These are phyloP conservation scores for Piromyces finnis DNA, from an alignment of 192 early-diverging fungal species.

Conservation along the genomic window DNA sequence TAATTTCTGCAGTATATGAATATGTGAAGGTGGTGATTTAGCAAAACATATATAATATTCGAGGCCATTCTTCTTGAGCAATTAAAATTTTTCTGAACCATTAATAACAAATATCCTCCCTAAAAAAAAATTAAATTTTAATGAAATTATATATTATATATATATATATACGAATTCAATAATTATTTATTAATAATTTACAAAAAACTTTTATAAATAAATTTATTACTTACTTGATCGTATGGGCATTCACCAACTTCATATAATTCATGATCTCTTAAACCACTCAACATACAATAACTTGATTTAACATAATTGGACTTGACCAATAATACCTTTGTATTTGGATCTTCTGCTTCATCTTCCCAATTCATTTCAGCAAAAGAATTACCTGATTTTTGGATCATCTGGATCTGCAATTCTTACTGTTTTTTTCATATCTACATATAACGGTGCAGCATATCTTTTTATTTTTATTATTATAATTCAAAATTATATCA, in stretches of 20 bases:
- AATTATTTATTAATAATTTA: too few species aligned
- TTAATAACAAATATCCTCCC: conserved; percentile 99
- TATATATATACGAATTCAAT: too few species aligned
- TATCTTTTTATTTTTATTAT: conserved; percentile 18
- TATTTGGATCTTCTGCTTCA: conserved; percentile 12
- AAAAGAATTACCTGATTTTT: conserved; percentile 33
- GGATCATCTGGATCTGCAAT: conserved; percentile 52
- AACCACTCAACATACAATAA: conserved; percentile 65
- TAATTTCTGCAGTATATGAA: conserved; percentile 76
- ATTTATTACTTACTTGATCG: conserved; percentile 9
- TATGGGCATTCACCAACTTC: conserved; percentile 81
- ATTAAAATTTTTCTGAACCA: conserved; percentile 97
- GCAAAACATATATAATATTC: conserved; percentile 96
- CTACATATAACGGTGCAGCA: conserved; percentile 64
- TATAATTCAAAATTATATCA: not conserved
- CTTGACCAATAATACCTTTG: conserved; percentile 68
- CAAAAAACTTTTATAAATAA: too few species aligned
- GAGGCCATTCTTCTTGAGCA: conserved; percentile 97
- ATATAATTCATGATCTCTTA: conserved; percentile 52
- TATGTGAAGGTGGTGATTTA: conserved; percentile 62
- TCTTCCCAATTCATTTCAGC: conserved; percentile 56
- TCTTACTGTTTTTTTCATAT: conserved; percentile 52
- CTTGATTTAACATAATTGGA: conserved; percentile 95
- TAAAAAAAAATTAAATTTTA: too few species aligned
- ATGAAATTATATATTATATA: conserved; percentile 4